phyloP scores from a whole-genome alignment of 2,329 filamentous ascomycete genomes.

The Dactylonectria estremocensis region DNA sequence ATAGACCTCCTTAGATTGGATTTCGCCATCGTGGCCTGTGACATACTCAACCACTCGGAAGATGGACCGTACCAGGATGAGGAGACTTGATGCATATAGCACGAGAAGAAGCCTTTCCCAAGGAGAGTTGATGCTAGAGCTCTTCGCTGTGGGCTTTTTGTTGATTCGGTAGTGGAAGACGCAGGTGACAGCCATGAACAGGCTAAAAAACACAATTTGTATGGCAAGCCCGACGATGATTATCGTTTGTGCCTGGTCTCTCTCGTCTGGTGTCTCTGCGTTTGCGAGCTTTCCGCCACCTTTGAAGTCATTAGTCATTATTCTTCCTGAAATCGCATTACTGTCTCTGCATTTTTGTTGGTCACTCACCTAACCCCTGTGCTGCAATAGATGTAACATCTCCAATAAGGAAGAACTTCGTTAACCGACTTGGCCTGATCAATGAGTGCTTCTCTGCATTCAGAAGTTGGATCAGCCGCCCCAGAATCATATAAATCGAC shows the following conservation, averaged over 20 bases:
- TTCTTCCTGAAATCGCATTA: background rate
- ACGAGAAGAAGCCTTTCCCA: slow-evolving; percentile 46
- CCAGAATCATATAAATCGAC: slow-evolving; percentile 61
- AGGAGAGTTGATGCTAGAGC: slow-evolving; percentile 35
- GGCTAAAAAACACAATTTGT: slow-evolving; percentile 65
- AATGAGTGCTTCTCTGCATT: slow-evolving; percentile 57
- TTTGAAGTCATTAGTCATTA: background rate
- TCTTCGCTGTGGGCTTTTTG: slow-evolving; percentile 16
- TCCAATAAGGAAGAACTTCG: slow-evolving; percentile 64
- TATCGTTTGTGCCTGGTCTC: slow-evolving; percentile 58
- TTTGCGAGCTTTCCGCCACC: slow-evolving; percentile 19
- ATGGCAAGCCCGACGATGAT: slow-evolving; percentile 66
- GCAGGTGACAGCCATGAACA: slow-evolving; percentile 63
- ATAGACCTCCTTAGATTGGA: slow-evolving; percentile 50
- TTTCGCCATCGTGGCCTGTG: slow-evolving; percentile 48
- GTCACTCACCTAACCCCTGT: slow-evolving; percentile 34
- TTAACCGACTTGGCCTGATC: slow-evolving; percentile 59
- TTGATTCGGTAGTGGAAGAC: slow-evolving; percentile 52
- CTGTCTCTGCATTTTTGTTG: background rate
- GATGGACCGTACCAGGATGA: slow-evolving; percentile 58
- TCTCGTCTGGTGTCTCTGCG: slow-evolving; percentile 2
- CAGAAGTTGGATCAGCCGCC: slow-evolving; percentile 53
- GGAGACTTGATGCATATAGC: slow-evolving; percentile 37
- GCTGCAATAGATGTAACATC: slow-evolving; percentile 61
- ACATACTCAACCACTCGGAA: slow-evolving; percentile 59